Percentiles rank a stretch among this genome's conserved stretches.
Conservation (phyloP, 2,329 filamentous ascomycete genomes). For the Diaporthe caulivora region DNA sequence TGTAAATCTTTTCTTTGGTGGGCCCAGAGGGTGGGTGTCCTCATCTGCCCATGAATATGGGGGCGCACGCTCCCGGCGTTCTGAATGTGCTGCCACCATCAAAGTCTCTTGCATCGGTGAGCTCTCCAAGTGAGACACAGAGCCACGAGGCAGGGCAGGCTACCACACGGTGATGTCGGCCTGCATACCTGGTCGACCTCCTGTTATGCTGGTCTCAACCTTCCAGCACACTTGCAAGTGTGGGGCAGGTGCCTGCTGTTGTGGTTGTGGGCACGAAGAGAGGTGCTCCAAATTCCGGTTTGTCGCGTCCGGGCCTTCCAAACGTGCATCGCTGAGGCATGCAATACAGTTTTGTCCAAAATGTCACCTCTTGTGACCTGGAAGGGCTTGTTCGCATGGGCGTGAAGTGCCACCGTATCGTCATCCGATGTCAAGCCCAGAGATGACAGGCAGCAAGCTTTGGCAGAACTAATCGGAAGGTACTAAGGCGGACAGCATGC, state of each 20-base stretch:
- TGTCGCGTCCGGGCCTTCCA: neutral
- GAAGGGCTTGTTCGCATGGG: constrained; percentile 4
- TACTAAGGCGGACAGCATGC: neutral
- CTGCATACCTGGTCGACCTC: constrained; percentile 12
- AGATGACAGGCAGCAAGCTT: constrained; percentile 8
- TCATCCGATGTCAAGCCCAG: constrained; percentile 18
- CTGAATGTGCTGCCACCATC: neutral
- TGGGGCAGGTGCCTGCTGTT: neutral
- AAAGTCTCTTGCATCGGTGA: neutral
- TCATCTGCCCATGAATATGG: constrained; percentile 25
- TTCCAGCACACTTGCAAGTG: constrained; percentile 1
- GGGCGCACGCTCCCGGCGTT: constrained; percentile 7
- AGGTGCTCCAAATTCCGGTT: neutral
- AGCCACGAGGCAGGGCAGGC: constrained; percentile 7
- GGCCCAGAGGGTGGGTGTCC: constrained; percentile 14
- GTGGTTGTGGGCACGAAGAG: neutral
- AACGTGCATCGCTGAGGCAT: neutral
- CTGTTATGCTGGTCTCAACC: neutral
- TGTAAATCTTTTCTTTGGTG: constrained; percentile 23
- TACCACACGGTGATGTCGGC: constrained; percentile 22
- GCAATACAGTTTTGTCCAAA: neutral
- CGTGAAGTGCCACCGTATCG: neutral
- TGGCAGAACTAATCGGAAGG: constrained; percentile 39
- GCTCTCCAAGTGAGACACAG: constrained; percentile 24
- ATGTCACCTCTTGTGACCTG: neutral